phyloP scores from a whole-genome alignment of 257 asterid species.

The Primulina huaijiensis region DNA sequence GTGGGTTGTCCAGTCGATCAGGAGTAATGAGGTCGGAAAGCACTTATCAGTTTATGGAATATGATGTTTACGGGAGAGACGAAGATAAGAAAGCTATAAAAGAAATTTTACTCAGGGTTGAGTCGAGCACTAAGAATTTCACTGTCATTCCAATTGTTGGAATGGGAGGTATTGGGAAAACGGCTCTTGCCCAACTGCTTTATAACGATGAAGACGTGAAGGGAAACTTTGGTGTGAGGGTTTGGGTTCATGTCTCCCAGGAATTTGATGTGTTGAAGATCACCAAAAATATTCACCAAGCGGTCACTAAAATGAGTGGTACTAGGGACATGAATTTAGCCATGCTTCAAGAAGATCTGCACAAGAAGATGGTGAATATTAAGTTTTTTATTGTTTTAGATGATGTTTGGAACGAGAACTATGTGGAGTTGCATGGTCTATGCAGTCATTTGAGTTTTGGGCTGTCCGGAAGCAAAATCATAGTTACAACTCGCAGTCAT shows the following conservation, averaged over 20 bases:
- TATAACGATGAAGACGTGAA: conserved; percentile 17
- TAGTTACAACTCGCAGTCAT: conserved; percentile 22
- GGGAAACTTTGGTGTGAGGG: background rate
- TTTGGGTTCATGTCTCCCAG: conserved; percentile 26
- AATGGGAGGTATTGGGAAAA: too few species aligned
- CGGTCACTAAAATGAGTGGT: background rate
- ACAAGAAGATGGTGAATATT: background rate
- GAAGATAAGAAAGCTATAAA: conserved; percentile 20
- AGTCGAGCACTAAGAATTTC: background rate
- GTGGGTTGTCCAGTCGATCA: background rate
- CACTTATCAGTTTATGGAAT: conserved; percentile 23
- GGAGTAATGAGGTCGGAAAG: background rate
- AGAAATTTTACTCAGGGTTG: background rate
- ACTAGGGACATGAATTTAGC: background rate
- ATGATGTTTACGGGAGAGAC: conserved; percentile 1
- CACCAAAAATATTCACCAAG: conserved; percentile 13
- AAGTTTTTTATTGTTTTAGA: conserved; percentile 23
- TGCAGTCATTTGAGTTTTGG: conserved; percentile 7
- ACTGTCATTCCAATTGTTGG: conserved; percentile 16
- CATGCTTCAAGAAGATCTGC: conserved; percentile 9
- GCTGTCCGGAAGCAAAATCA: conserved; percentile 20
- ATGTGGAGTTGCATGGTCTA: background rate
- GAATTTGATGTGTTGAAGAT: conserved; percentile 9
- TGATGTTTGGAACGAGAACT: conserved; percentile 24
- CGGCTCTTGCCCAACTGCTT: conserved; percentile 2